Evolutionary conservation across 1,284 basidiomycete species (phyloP), one percentile per base, ranked within the genome.

Genomic region (Sporisorium reilianum): DNA sequence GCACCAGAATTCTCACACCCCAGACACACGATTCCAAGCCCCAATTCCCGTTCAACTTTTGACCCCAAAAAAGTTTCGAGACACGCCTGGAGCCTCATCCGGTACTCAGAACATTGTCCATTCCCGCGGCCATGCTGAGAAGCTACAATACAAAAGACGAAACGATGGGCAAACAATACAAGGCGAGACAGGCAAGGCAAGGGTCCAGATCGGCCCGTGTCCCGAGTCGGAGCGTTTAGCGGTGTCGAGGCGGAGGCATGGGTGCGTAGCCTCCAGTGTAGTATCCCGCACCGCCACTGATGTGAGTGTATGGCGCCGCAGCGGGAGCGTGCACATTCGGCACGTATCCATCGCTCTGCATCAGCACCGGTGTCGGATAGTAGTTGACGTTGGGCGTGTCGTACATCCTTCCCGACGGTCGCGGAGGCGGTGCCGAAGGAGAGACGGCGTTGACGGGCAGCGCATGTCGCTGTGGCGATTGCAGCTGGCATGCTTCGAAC

Each of bases 361-460:
- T 7, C 56, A 69, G 55, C 34, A 55, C 52, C 8, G 60, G 66
- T 14, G 66, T 69, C 10, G 66, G 55, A 23, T 69, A 69, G 22
- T 69, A 69, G 48, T 63, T 69, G 55, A 63, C 60, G 52, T 69
- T 69, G 6, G 66, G 66, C 28, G 66, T 69, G 23, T 69, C 60
- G 52, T 69, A 69, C 56, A 69, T 55, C 49, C 66, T 55, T 23
- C 60, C 66, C 16, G 60, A 69, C 1, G 66, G 66, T 30, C 55
- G 26, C 18, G 51, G 52, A 10, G 44, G 55, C 18, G 60, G 55
- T 23, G 60, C 52, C 20, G 28, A 22, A 5, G 56, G 52, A 14
- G 36, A 40, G 14, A 26, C 5, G 16, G 53, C 64, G n/a, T 69
- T 64, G 48, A 68, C 5, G 1, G 59, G 65, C 30, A 58, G 34